Evolutionary conservation across 2,329 filamentous ascomycete species (phyloP).

Genomic region (Diplodia corticola): DNA sequence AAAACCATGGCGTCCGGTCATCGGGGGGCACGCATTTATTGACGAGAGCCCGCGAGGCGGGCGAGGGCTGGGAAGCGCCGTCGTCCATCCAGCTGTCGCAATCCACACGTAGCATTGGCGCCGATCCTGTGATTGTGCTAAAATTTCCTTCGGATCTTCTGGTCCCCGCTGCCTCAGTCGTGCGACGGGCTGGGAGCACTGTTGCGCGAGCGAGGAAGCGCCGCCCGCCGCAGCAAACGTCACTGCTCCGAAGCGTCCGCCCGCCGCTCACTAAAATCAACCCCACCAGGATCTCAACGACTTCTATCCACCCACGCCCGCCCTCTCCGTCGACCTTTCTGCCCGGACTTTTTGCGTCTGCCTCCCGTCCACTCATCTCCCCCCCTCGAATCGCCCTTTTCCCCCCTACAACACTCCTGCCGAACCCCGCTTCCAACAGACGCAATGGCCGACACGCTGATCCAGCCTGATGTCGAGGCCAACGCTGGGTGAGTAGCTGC

Average conservation of each 20-base stretch:
- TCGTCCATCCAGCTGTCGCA: neutral
- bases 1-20: conserved; percentile 16
- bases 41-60: neutral
- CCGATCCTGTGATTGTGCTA: conserved; percentile 17
- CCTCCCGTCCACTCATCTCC: neutral
- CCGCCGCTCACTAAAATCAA: conserved; percentile 7
- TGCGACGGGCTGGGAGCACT: conserved; percentile 10
- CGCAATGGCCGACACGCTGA: conserved; percentile 51
- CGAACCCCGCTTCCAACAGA: conserved; percentile 21
- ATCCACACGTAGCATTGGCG: neutral
- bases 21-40: conserved; percentile 9
- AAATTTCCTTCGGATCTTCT: conserved; percentile 14
- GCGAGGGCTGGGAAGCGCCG: neutral
- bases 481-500: conserved; percentile 47
- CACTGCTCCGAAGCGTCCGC: conserved; percentile 23
- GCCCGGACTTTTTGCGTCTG: conserved; percentile 7
- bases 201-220: conserved; percentile 1
- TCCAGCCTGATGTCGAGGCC: conserved; percentile 48
- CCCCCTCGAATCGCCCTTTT: neutral
- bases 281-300: conserved; percentile 20
- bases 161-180: conserved; percentile 14
- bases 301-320: conserved; percentile 5
- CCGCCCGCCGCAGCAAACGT: conserved; percentile 9
- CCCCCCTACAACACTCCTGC: neutral
- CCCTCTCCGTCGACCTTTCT: neutral